Conservation (phyloP, 345 rosid species). For the Populus tremula region DNA sequence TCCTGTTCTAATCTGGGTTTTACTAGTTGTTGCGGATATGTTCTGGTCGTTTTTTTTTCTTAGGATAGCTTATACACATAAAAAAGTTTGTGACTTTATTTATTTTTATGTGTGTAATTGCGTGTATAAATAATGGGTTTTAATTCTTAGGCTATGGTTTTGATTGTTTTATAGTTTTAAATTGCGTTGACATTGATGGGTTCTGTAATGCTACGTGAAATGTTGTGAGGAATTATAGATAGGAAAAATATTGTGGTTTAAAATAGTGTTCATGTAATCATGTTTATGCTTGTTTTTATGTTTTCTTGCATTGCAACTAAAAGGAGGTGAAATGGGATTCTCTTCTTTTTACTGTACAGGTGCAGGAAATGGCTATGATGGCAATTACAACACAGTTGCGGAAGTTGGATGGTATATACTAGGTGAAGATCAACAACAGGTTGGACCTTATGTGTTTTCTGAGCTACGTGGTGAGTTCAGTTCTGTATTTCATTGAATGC, state of each 20-base stretch:
- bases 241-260: not conserved
- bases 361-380: conserved; percentile 2
- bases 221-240: not conserved
- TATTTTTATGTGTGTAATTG: not conserved
- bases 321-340: not conserved
- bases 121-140: not conserved
- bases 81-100: not conserved
- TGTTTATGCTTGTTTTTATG: not conserved
- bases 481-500: not conserved
- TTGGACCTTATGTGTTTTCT: conserved; percentile 70
- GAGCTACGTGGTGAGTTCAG: conserved; percentile 67
- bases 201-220: not conserved
- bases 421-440: conserved; percentile 56
- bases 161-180: not conserved
- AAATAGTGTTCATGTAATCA: not conserved
- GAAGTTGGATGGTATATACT: conserved; percentile 79
- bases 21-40: not conserved
- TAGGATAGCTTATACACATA: not conserved
- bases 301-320: not conserved
- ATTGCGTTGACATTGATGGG: not conserved
- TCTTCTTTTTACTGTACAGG: not conserved
- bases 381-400: conserved; percentile 15
- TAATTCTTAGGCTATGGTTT: not conserved
- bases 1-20: not conserved
- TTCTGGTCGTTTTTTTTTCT: not conserved